Base-by-base conservation (phyloP, 2,329 filamentous ascomycete species). In the Coccinonectria pachysandricola region DNA sequence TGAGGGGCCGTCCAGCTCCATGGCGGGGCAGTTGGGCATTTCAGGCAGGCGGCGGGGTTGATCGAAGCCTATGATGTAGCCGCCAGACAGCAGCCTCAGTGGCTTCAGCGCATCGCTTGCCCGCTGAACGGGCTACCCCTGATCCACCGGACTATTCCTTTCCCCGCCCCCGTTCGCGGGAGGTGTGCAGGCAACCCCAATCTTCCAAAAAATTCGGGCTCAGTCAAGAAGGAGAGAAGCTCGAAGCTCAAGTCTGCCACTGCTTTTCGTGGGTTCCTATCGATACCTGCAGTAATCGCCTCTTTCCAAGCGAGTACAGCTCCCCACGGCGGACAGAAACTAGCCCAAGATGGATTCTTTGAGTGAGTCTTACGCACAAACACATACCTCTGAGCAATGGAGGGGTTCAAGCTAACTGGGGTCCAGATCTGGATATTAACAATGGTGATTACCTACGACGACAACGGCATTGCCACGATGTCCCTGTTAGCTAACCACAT, bases 341-440 rank as follows among this genome's bases (percentile, higher is more conserved):
- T n/a, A n/a, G n/a, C n/a, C n/a, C 52, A 57, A 46, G 15, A 58
- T 58, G 55, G n/a, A n/a, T n/a, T 45, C 53, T 28, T 43, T 58
- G 44, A 58, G 55, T 58, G 44, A 50, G 55, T 56, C 30, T 31
- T n/a, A n/a, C 31, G 30, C 42, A 37, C 39, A 38, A 31, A 23
- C 23, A 19, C 30, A 27, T 37, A n/a, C n/a, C n/a, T 22, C 8
- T 19, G 28, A 17, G 24, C 12, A 24, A 32, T 27, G 31, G 43
- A 46, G 43, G 37, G 44, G 39, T 38, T 33, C 26, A 44, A 43
- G 50, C 56, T 60, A 52, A 60, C 49, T 44, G 54, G 28, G 28
- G 29, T 35, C 36, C 50, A 87, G 82, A 88, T 64, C 66, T 88
- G 54, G 82, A 88, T 64, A 65, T 87, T 62, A 79, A 79, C 38